Base-by-base conservation (phyloP, 1,284 basidiomycete genomes). In the Mrakiaceae sp. region DNA sequence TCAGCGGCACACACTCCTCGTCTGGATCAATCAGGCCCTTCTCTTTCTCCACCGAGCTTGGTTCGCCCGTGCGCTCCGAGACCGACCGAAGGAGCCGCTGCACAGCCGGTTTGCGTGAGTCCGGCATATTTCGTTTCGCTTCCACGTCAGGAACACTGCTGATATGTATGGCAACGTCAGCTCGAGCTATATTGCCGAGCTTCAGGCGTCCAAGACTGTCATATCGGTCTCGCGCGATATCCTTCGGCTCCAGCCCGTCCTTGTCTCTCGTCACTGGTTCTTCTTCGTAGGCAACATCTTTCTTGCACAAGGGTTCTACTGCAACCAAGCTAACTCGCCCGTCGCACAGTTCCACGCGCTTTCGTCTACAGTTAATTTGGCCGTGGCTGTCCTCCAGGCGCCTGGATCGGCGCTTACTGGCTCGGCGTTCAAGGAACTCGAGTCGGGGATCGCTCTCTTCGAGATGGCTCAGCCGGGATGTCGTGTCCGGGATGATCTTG, bases 11-110 rank as follows among this genome's bases (percentile, higher is more conserved):
- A 43, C 54, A 14, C 49, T 66, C 56, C 44, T 62, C 54, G 55
- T 62, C 48, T 62, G 58, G 59, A 66, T 53, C 56, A 63, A 56
- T 40, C 44, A 63, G 54, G 48, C 55, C 10, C 60, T 66, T 11
- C 52, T 66, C 3, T 66, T 66, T 50, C 51, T 61, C 8, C 64
- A 66, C 16, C 64, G 64, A 40, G 64, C 60, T 39, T 66, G 64
- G 60, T 66, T 66, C 12, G 64, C 64, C 39, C 54, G 64, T 12
- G 64, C 64, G 42, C 50, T 66, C 43, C 56, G 64, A 27, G 64
- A 66, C 16, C 52, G 56, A 14, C 64, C 64, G 1, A 60, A 66
- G 44, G 64, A 66, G 48, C 64, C 64, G 10, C 55, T 66, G n/a
- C 62, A 60, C 51, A 43, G 44, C 7, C 60, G 60, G n/a, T 66